Base-by-base conservation (phyloP, 768 basidiomycete genomes). In the Trichaptum fuscoviolaceum region DNA sequence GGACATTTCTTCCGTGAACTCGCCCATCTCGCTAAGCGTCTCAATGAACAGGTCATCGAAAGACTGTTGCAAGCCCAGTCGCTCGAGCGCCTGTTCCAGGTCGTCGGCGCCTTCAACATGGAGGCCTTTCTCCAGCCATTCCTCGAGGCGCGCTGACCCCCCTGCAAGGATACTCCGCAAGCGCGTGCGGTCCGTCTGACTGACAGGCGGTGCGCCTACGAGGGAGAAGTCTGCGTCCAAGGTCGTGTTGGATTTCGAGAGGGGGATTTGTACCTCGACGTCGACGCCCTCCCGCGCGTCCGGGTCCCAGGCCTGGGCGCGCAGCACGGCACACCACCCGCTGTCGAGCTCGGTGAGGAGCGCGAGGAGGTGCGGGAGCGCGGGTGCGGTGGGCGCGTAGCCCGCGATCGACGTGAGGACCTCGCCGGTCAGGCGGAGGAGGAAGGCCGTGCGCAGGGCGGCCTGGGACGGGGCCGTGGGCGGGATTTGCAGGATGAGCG, bases 401-500 rank as follows among this genome's bases (percentile, higher is more conserved):
- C 90, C 89, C 5, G 83, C 77, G 9, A 91, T 82, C 10, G 85
- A 81, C 66, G 75, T 77, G 69, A 93, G 77, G 20, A 85, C 80
- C 62, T 92, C 91, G 64, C 85, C 85, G 2, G 90, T 92, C 8
- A 92, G 78, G 27, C 86, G 87, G 25, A 93, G 84, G n/a, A 93
- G 79, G 67, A 86, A 85, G 1, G 86, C 80, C 8, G 81, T 86
- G 9, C 92, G 85, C 4, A 93, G 80, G 17, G 85, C 77, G 4
- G 87, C 84, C 2, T 91, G 92, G 42, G 42, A 12, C 0, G 89
- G 87, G 67, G 87, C 85, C 18, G 90, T 74, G 15, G 92, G 91
- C 0, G 91, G 92, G 62, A 92, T 89, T 71, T 87, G 90, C 23
- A 92, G 78, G 57, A 91, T 81, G 61, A 93, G 72, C 0, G 83